Evolutionary conservation across 1,284 basidiomycete genomes (phyloP).

Genomic region (Fomitopsis pinicola): DNA sequence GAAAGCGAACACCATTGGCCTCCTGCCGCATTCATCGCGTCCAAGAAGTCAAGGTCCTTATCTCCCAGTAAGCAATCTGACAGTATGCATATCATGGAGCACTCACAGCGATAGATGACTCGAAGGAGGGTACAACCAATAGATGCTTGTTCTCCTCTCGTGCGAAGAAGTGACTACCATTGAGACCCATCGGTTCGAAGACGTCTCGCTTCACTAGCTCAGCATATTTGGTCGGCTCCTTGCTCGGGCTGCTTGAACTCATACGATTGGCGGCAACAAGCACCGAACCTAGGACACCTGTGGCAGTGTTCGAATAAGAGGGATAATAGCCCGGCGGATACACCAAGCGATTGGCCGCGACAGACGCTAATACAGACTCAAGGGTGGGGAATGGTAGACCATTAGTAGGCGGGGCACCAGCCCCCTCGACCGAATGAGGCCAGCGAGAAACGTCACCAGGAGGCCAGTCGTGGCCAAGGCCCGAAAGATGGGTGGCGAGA

Average conservation of each 20-base stretch:
- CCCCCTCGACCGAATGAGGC: constrained; percentile 28
- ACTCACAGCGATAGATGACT: constrained; percentile 17
- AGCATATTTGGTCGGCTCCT: constrained; percentile 30
- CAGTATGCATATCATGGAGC: not conserved
- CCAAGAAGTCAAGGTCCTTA: constrained; percentile 37
- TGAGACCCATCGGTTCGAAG: constrained; percentile 18
- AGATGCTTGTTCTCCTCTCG: constrained; percentile 15
- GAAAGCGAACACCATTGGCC: constrained; percentile 46
- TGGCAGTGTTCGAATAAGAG: constrained; percentile 47
- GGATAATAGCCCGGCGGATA: constrained; percentile 40
- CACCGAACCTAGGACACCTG: constrained; percentile 35
- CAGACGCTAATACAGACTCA: constrained; percentile 29
- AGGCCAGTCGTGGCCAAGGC: constrained; percentile 44
- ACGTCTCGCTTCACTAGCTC: constrained; percentile 40
- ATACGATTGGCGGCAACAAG: constrained; percentile 39
- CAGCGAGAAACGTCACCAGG: constrained; percentile 34
- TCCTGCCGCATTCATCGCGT: constrained; percentile 38
- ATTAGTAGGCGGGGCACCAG: constrained; percentile 25
- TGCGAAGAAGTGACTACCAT: constrained; percentile 19
- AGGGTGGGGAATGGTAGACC: constrained; percentile 27
- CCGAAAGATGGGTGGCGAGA: constrained; percentile 43
- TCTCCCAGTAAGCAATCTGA: not conserved
- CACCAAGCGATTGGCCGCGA: constrained; percentile 33
- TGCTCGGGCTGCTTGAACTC: constrained; percentile 19
- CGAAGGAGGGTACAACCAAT: constrained; percentile 15